These are phyloP conservation scores for Colletotrichum truncatum DNA, from an alignment of 2,329 filamentous ascomycete genomes.

Conservation along the genomic window DNA sequence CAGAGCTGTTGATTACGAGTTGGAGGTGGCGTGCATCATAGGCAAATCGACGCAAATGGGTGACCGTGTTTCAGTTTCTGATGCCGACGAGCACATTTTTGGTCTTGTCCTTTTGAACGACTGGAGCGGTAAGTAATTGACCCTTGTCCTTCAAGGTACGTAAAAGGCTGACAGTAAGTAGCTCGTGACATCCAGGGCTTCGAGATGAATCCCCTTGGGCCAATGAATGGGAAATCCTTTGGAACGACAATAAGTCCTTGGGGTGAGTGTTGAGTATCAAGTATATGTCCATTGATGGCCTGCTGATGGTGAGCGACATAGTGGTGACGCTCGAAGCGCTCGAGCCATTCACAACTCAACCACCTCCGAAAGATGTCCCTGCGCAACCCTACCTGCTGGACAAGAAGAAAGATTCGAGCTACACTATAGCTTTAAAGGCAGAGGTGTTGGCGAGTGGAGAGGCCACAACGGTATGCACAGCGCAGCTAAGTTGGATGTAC, in stretches of 20 bases:
- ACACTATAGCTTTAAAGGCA: conserved; percentile 41
- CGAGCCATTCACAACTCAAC: conserved; percentile 62
- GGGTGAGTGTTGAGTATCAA: conserved; percentile 35
- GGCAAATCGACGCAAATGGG: conserved; percentile 49
- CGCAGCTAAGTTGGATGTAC: conserved; percentile 44
- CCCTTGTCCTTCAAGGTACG: conserved; percentile 31
- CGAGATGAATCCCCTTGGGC: conserved; percentile 70
- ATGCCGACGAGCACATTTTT: conserved; percentile 68
- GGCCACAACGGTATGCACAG: conserved; percentile 38
- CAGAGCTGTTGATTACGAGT: conserved; percentile 49
- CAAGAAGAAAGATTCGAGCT: conserved; percentile 42
- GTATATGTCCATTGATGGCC: neutral
- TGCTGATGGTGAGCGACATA: neutral
- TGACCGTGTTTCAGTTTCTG: conserved; percentile 48
- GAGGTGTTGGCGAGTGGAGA: conserved; percentile 37
- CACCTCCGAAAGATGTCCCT: conserved; percentile 33
- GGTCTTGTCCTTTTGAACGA: conserved; percentile 71
- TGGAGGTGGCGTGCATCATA: conserved; percentile 55
- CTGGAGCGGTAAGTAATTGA: conserved; percentile 60
- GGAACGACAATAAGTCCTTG: conserved; percentile 69
- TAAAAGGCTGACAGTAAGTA: conserved; percentile 34
- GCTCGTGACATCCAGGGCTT: conserved; percentile 69
- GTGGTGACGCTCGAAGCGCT: conserved; percentile 68
- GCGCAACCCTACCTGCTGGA: conserved; percentile 43
- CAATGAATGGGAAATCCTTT: conserved; percentile 69